A percentile compares a stretch with the other conserved stretches of the same genome.
These are phyloP conservation scores for Blumeriella jaapii DNA, from an alignment of 2,329 filamentous ascomycete species.

Conservation along the genomic window DNA sequence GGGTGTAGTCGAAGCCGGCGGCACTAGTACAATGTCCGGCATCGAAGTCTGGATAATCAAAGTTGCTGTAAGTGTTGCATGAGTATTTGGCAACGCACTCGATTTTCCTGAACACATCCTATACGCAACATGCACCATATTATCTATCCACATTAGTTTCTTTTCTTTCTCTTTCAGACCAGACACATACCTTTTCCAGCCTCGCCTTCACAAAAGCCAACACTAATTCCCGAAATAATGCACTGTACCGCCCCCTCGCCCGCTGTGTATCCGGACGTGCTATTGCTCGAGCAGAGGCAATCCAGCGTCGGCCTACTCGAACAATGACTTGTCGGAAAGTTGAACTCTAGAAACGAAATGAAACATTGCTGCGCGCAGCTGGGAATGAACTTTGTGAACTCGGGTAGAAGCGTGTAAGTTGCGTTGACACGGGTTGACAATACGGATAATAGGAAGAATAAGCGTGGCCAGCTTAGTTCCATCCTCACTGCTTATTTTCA, in stretches of 20 bases:
- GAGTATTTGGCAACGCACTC: conserved; percentile 43
- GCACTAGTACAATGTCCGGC: conserved; percentile 27
- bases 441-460: conserved; percentile 22
- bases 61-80: conserved; percentile 46
- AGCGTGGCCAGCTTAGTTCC: conserved; percentile 24
- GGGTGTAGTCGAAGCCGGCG: conserved; percentile 15
- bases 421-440: conserved; percentile 16
- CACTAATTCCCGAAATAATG: conserved; percentile 40
- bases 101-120: conserved; percentile 44
- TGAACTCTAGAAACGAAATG: conserved; percentile 46
- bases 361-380: conserved; percentile 50
- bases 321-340: conserved; percentile 42
- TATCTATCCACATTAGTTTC: conserved; percentile 23
- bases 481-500: conserved; percentile 20
- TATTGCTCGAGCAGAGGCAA: conserved; percentile 52
- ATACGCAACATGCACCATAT: conserved; percentile 39
- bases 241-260: conserved; percentile 64
- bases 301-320: conserved; percentile 39
- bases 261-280: conserved; percentile 51
- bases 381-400: conserved; percentile 25
- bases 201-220: conserved; percentile 39
- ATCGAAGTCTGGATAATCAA: conserved; percentile 33
- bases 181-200: conserved; percentile 26
- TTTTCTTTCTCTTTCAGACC: not conserved
- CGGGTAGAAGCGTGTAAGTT: conserved; percentile 16